These are phyloP conservation scores for Neocallimastix lanati DNA, from an alignment of 192 early-diverging fungal genomes.

Conservation along the genomic window DNA sequence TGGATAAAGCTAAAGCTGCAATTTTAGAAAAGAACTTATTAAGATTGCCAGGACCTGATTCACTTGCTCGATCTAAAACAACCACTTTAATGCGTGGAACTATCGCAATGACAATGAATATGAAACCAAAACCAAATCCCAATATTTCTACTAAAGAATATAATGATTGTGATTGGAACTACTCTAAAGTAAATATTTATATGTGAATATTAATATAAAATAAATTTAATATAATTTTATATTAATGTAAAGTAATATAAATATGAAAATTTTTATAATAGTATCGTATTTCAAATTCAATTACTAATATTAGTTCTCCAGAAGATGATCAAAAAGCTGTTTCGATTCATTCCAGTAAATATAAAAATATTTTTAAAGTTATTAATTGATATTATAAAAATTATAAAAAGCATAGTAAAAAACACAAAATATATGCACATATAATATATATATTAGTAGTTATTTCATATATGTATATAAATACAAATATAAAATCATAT, in stretches of 20 bases:
- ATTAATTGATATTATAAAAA: too few relatives aligned
- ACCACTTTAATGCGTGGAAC: not conserved
- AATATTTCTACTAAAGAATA: not conserved
- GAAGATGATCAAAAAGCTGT: not conserved
- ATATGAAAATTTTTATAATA: not conserved
- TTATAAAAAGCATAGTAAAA: too few relatives aligned
- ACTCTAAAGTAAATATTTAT: not conserved
- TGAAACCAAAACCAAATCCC: not conserved
- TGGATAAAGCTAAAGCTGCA: not conserved
- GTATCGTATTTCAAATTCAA: not conserved
- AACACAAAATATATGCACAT: too few relatives aligned
- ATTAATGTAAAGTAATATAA: not conserved
- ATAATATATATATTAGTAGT: too few relatives aligned
- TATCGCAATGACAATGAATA: not conserved
- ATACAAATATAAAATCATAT: too few relatives aligned
- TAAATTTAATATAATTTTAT: too few relatives aligned
- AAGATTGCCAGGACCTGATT: not conserved
- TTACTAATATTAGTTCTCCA: not conserved
- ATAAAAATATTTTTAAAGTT: not conserved
- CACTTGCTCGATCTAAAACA: not conserved
- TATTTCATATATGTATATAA: too few relatives aligned
- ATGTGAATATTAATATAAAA: too few relatives aligned
- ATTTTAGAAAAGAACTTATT: not conserved
- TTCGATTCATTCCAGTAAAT: not conserved
- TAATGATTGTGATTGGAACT: not conserved